A percentile compares a stretch with the other conserved stretches of the same genome.
Evolutionary conservation across 495 filamentous ascomycete species (phyloP).

Genomic region (Amniculicola lignicola): DNA sequence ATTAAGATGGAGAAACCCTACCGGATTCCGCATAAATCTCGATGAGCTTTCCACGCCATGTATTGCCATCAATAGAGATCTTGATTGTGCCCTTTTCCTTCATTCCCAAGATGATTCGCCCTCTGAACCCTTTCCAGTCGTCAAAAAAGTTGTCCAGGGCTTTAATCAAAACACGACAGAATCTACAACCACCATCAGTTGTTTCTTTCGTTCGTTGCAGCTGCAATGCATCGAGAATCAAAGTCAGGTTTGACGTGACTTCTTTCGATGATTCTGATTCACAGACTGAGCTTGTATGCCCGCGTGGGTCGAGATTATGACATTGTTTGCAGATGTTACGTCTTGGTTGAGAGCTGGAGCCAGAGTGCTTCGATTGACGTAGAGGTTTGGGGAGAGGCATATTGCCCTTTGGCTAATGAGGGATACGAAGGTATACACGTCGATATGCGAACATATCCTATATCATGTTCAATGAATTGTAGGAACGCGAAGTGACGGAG

Average conservation of each 20-base stretch:
- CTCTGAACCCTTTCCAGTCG: slow-evolving; percentile 14
- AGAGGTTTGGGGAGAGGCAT: slow-evolving; percentile 18
- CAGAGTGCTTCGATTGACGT: neutral
- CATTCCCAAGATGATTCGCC: slow-evolving; percentile 14
- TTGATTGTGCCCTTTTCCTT: slow-evolving; percentile 23
- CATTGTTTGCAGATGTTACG: slow-evolving; percentile 16
- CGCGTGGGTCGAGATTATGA: slow-evolving; percentile 24
- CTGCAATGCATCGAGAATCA: slow-evolving; percentile 22
- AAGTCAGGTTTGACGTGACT: slow-evolving; percentile 7
- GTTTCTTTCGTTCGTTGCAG: slow-evolving; percentile 4
- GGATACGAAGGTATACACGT: no score
- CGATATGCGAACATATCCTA: no score
- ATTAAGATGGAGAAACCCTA: slow-evolving; percentile 4
- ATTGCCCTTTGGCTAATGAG: neutral
- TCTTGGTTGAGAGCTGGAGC: neutral
- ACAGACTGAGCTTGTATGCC: slow-evolving; percentile 18
- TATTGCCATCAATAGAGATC: slow-evolving; percentile 15
- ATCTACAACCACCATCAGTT: slow-evolving; percentile 17
- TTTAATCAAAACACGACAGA: slow-evolving; percentile 20
- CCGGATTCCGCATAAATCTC: slow-evolving; percentile 23
- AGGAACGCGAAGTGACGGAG: no score
- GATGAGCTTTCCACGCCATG: slow-evolving; percentile 6
- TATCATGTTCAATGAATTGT: no score
- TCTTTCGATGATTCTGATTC: slow-evolving; percentile 8
- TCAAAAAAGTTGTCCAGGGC: slow-evolving; percentile 29